phyloP scores from a whole-genome alignment of 768 basidiomycete genomes.

The Austroboletus festivus region DNA sequence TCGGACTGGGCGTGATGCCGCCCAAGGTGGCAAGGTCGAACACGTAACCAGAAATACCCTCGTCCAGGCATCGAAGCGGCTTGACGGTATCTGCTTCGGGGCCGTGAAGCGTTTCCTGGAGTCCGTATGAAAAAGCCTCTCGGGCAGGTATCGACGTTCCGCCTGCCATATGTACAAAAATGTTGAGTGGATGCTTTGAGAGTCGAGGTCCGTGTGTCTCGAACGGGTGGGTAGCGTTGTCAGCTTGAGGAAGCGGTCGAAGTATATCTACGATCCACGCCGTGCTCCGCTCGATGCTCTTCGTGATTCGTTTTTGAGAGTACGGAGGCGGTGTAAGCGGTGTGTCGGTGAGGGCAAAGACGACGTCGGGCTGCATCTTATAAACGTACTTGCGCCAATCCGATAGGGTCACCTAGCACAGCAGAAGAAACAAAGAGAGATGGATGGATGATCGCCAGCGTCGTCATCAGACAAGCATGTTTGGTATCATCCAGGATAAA shows the following conservation, averaged over 20 bases:
- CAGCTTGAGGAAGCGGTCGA: constrained; percentile 26
- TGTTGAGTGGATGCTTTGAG: constrained; percentile 33
- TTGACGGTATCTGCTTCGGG: constrained; percentile 51
- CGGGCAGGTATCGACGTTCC: constrained; percentile 55
- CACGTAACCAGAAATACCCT: constrained; percentile 66
- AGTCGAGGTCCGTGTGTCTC: background rate
- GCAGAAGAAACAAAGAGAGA: background rate
- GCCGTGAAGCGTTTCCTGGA: constrained; percentile 55
- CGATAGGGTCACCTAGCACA: constrained; percentile 47
- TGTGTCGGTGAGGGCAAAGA: constrained; percentile 67
- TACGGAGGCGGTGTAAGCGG: constrained; percentile 62
- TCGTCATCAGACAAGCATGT: background rate
- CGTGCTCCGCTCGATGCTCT: constrained; percentile 67
- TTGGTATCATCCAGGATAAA: background rate
- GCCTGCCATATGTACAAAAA: constrained; percentile 73
- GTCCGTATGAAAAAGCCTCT: constrained; percentile 54
- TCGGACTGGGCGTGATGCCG: constrained; percentile 21
- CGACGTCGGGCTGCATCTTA: constrained; percentile 63
- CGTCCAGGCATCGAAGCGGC: constrained; percentile 58
- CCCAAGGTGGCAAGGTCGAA: constrained; percentile 61
- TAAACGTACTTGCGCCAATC: constrained; percentile 55
- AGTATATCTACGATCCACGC: constrained; percentile 63
- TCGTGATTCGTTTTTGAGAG: constrained; percentile 76
- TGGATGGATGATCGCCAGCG: background rate
- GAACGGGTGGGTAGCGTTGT: background rate